These are phyloP conservation scores for Sclerotinia trifoliorum DNA, from an alignment of 2,329 filamentous ascomycete species.

Conservation along the genomic window DNA sequence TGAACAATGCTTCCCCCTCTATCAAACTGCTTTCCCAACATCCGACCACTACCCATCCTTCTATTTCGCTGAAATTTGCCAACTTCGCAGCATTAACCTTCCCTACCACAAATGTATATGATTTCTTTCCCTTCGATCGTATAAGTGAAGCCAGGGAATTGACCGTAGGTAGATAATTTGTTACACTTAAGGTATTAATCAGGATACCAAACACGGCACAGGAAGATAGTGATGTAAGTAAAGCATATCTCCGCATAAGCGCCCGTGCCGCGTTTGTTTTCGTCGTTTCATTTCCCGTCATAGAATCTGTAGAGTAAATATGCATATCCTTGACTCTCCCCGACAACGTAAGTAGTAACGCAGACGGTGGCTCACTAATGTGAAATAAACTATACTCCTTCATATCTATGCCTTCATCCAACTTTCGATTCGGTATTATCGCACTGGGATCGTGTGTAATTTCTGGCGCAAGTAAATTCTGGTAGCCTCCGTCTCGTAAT, in stretches of 20 bases:
- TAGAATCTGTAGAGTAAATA: conserved; percentile 63
- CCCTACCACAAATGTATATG: conserved; percentile 93
- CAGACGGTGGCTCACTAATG: conserved; percentile 80
- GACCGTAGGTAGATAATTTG: conserved; percentile 83
- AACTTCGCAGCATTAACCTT: conserved; percentile 95
- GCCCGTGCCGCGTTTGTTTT: conserved; percentile 48
- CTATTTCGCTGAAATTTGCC: conserved; percentile 93
- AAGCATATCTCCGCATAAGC: conserved; percentile 83
- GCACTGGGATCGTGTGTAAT: conserved; percentile 78
- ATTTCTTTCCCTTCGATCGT: conserved; percentile 81
- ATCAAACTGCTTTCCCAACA: conserved; percentile 97
- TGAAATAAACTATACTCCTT: conserved; percentile 65
- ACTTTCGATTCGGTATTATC: conserved; percentile 76
- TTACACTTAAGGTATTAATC: conserved; percentile 90
- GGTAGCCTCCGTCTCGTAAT: conserved; percentile 66
- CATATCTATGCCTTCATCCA: conserved; percentile 43
- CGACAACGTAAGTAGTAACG: conserved; percentile 82
- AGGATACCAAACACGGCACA: conserved; percentile 87
- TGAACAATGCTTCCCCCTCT: conserved; percentile 85
- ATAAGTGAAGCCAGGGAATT: conserved; percentile 72
- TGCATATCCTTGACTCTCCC: conserved; percentile 76
- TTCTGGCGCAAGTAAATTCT: conserved; percentile 63
- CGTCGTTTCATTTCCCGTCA: conserved; percentile 36
- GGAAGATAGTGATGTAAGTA: conserved; percentile 76
- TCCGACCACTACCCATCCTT: conserved; percentile 94